Evolutionary conservation across 441 rosid genomes (phyloP).

Genomic region (Oxalis stricta): DNA sequence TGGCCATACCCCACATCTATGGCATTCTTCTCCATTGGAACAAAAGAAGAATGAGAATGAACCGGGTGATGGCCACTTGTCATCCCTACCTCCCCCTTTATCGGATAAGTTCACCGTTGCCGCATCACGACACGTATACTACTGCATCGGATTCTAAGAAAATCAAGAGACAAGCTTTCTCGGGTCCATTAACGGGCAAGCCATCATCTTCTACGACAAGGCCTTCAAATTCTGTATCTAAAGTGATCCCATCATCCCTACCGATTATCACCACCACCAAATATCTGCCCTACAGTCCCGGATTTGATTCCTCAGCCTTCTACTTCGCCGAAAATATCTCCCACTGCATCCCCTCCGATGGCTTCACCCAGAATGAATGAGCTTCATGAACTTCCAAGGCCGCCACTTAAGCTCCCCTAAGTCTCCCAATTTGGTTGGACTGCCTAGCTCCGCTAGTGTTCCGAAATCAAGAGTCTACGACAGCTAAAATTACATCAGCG

Average conservation of each 20-base stretch:
- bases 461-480: constrained; percentile 46
- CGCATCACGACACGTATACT: constrained; percentile 17
- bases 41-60: constrained; percentile 50
- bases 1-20: constrained; percentile 39
- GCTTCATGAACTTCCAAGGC: constrained; percentile 95
- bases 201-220: constrained; percentile 38
- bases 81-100: constrained; percentile 52
- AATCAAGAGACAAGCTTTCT: constrained; percentile 45
- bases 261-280: constrained; percentile 30
- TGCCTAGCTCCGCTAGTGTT: constrained; percentile 69
- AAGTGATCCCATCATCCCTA: constrained; percentile 31
- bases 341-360: constrained; percentile 77
- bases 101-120: constrained; percentile 27
- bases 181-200: constrained; percentile 61
- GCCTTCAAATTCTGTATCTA: constrained; percentile 27
- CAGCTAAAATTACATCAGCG: constrained; percentile 21
- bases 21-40: constrained; percentile 81
- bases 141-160: constrained; percentile 30
- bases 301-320: constrained; percentile 30
- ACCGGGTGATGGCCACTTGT: constrained; percentile 16
- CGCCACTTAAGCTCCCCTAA: constrained; percentile 49
- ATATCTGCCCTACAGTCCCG: constrained; percentile 31
- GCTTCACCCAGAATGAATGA: constrained; percentile 71
- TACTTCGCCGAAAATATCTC: constrained; percentile 60
- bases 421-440: constrained; percentile 38